A percentile compares a stretch with the other conserved stretches of the same genome.
Conservation (phyloP, 2,329 filamentous ascomycete species). For the Aspergillus ustus region DNA sequence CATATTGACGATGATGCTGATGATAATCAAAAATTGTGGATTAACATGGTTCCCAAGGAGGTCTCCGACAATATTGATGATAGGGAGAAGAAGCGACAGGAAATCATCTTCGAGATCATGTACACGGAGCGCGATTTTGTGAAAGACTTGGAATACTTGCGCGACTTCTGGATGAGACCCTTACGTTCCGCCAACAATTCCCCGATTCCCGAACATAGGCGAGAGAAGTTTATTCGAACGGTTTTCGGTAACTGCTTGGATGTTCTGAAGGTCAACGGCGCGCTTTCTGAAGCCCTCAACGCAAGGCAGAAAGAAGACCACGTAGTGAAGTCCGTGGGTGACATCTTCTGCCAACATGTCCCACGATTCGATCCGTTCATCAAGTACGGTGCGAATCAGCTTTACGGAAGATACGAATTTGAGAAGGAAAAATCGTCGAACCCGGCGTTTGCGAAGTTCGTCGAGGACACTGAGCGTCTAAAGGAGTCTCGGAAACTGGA, state of each 20-base stretch:
- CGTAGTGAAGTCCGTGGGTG: conserved; percentile 86
- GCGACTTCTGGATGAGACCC: conserved; percentile 98
- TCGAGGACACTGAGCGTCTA: conserved; percentile 92
- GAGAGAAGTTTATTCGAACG: conserved; percentile 88
- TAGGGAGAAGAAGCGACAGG: conserved; percentile 93
- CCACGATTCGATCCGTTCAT: conserved; percentile 96
- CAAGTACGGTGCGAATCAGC: conserved; percentile 90
- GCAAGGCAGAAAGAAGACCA: conserved; percentile 87
- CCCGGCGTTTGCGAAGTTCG: conserved; percentile 82
- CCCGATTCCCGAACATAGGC: conserved; percentile 83
- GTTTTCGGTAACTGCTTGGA: conserved; percentile 98
- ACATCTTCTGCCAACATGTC: conserved; percentile 91
- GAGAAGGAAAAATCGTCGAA: conserved; percentile 93
- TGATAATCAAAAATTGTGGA: conserved; percentile 98
- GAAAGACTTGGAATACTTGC: conserved; percentile 95
- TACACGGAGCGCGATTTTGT: conserved; percentile 99
- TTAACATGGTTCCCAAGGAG: conserved; percentile 96
- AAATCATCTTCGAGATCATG: conserved; percentile 97
- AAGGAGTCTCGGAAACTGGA: conserved; percentile 97
- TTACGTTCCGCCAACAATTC: conserved; percentile 77
- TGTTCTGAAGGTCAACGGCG: conserved; percentile 88
- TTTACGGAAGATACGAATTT: conserved; percentile 97
- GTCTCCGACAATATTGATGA: conserved; percentile 88
- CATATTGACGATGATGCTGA: conserved; percentile 83
- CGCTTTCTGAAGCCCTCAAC: conserved; percentile 85